Base-by-base conservation (phyloP, 257 asterid species). In the Primulina eburnea region DNA sequence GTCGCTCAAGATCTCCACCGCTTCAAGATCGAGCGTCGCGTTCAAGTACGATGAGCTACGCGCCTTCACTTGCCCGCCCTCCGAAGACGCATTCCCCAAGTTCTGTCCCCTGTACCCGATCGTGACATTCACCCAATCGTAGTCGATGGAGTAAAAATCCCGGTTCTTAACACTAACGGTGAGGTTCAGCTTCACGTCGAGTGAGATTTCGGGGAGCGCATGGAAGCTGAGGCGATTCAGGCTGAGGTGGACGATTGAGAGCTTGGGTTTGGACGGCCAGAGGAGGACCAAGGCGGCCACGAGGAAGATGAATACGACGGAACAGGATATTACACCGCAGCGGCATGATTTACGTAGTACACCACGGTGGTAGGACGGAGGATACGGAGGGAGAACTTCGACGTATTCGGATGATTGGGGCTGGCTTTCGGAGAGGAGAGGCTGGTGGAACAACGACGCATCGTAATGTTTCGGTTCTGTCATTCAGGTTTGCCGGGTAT, bases 211-310 rank as follows among this genome's bases (percentile, higher is more conserved):
- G 14, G 99, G 97, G 71, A 71, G 62, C 0, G 82, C 56, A 72
- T 83, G 87, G 78, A 91, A 40, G 29, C 69, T 78, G 71, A 94
- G 78, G 82, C 77, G 78, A 24, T 82, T 81, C 74, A 94, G 90
- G 58, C 62, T 82, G 70, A 91, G 73, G 62, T 92, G 90, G n/a
- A 82, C 88, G 62, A 91, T 55, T 68, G 94, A 82, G 75, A 94
- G 72, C 0, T 82, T 66, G 3, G 99, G 99, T 57, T 88, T 83
- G 68, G 95, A 86, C 0, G 99, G 99, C 90, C 88, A 94, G 70
- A 94, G 73, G 68, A 94, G 66, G 77, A 83, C 88, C 17, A 71
- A 70, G 71, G 87, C 83, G 63, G 86, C 83, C 62, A 74, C 73
- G 75, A 87, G 79, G 84, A 83, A 65, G 70, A 89, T 77, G 69